Evolutionary conservation across 768 basidiomycete species (phyloP), one percentile per base, ranked within the genome.

Genomic region (Mrakia hoshinonis): DNA sequence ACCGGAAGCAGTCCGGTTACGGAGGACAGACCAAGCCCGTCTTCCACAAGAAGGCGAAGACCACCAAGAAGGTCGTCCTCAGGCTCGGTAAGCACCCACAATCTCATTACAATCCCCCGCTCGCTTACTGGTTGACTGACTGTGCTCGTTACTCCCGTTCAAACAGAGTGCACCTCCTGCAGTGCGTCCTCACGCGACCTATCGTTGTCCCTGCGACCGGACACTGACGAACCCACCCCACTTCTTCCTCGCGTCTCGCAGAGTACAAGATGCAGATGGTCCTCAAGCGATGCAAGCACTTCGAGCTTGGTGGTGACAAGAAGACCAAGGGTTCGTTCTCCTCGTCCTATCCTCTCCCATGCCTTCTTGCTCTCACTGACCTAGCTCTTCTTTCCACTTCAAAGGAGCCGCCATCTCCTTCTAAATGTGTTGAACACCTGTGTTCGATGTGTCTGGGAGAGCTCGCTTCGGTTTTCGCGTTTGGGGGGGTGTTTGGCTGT

Each of bases 1-100:
- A 98, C 85, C 89, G 79, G 73, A 79, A 79, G 71, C 77, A 78
- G 71, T 74, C 76, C 75, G 81, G 95, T 83, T 98, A 97, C 84
- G 95, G 95, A 89, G 95, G 95, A 83, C 95, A 99, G 86, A 99
- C 95, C 73, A 99, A 99, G 85, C 95, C 95, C 73, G 94, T 99
- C 83, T 99, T 99, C 89, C 96, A 99, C 90, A 99, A 99, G 86
- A 98, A 96, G 89, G 92, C 79, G 52, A 80, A 80, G 79, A 80
- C 79, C 62, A 98, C 95, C 75, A 99, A 98, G 89, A 99, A 99
- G 85, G 92, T 99, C 77, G 96, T 99, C 70, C 84, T 99, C 76
- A 88, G 95, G 81, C 83, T 99, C 78, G 96, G 69, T 70, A 26
- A 43, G 69, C 63, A 9, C 34, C 13, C 36, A 24, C 2, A 29